These are phyloP conservation scores for Dryadomyces quercus-mongolicae DNA, from an alignment of 2,329 filamentous ascomycete genomes.

Conservation along the genomic window DNA sequence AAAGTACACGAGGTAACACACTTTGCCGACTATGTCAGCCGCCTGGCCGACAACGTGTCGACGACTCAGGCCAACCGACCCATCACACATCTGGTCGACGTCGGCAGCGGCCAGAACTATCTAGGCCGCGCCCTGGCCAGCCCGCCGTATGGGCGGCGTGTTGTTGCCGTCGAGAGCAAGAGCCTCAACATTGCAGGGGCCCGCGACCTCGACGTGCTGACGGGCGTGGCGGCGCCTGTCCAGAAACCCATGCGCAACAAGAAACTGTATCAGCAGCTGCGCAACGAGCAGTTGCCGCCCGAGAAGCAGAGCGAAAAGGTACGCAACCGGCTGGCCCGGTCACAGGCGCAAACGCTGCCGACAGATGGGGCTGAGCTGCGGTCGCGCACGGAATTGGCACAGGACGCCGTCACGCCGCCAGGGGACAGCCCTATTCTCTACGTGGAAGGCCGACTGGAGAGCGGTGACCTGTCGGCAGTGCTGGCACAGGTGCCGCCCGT, in stretches of 20 bases:
- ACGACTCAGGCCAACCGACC: slow-evolving; percentile 35
- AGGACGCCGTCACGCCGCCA: slow-evolving; percentile 17
- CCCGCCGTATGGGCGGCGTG: slow-evolving; percentile 71
- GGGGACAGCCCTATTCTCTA: slow-evolving; percentile 64
- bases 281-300: slow-evolving; percentile 27
- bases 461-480: slow-evolving; percentile 58
- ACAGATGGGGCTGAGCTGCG: slow-evolving; percentile 7
- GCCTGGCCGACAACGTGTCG: slow-evolving; percentile 45
- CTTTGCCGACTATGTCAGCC: slow-evolving; percentile 74
- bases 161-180: slow-evolving; percentile 83
- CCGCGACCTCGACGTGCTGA: slow-evolving; percentile 70
- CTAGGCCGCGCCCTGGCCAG: slow-evolving; percentile 79
- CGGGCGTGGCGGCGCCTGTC: slow-evolving; percentile 57
- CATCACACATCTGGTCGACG: slow-evolving; percentile 85
- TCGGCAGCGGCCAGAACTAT: slow-evolving; percentile 95
- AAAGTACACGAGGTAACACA: slow-evolving; percentile 89
- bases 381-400: slow-evolving; percentile 5
- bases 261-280: slow-evolving; percentile 54
- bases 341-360: slow-evolving; percentile 7
- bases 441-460: slow-evolving; percentile 60
- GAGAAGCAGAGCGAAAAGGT: slow-evolving; percentile 29
- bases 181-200: slow-evolving; percentile 80
- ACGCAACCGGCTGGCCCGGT: slow-evolving; percentile 22
- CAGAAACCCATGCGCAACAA: slow-evolving; percentile 69
- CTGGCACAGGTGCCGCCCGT: slow-evolving; percentile 52